Base-by-base conservation (phyloP, 2,329 filamentous ascomycete genomes). In the Ophiostoma fasciatum region DNA sequence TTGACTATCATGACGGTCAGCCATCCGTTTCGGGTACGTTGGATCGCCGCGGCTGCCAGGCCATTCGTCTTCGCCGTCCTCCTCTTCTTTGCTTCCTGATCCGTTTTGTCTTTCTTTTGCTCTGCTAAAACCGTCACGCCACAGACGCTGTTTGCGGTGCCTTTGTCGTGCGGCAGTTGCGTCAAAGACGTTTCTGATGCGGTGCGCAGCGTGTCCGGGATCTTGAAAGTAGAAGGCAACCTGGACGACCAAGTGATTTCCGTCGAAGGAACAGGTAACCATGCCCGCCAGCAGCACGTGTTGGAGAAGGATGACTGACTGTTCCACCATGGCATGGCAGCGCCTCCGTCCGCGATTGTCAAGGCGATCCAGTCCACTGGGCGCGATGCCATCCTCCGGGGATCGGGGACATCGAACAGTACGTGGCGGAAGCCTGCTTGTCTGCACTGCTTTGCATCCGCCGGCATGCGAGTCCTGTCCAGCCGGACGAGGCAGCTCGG, bases 121-220 rank as follows among this genome's bases (percentile, higher is more conserved):
- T 19, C 25, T 40, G 19, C 36, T 10, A 19, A 23, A 20, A 32
- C n/a, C n/a, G n/a, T n/a, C n/a, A n/a, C n/a, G n/a, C n/a, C n/a
- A 22, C 49, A 96, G 80, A 93, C 88, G 42, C 79, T 88, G 45
- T 96, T 96, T 58, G 85, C 88, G 45, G 90, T 96, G 48, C 87
- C 85, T 37, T 78, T 96, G 66, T 84, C 78, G 60, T 96, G 90
- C 63, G 79, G 93, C 49, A 66, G 71, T 52, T 96, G 90, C 63
- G 74, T 94, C 56, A 79, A 87, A 57, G 78, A 84, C 50, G 77
- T 98, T 54, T 84, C 84, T 50, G 71, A 72, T 44, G 77, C 83
- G 32, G 63, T 96, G 34, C 71, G 79, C 56, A 75, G 79, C 51
- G 62, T 96, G 29, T 66, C 74, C 50, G 85, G 87, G 28, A 82